Base-by-base conservation (phyloP, 23 red algal species). In the Chondrus crispus region DNA sequence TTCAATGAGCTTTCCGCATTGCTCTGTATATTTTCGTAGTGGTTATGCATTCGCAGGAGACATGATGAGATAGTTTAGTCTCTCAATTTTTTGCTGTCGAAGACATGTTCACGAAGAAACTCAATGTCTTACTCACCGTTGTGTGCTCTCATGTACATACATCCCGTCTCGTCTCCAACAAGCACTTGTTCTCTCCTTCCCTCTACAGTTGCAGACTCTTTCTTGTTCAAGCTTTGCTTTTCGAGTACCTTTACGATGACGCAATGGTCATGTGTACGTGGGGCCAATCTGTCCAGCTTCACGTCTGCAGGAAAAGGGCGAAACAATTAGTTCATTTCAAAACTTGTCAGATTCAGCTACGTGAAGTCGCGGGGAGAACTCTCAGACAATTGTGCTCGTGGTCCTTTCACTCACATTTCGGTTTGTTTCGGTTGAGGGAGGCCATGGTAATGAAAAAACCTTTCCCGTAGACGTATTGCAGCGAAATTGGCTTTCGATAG, bases 251-350 rank as follows among this genome's bases (percentile, higher is more conserved):
- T 77, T 7, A 77, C 71, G 20, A 77, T 20, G 19, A 77, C 38
- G 71, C 43, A 39, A 10, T 16, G 37, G 38, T 77, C 71, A 40
- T 44, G 37, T 10, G 16, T 46, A 20, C 11, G n/a, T 35, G 71
- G 71, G 8, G 71, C 10, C 71, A 77, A 11, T 77, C 71, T 77
- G 44, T 77, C 6, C 29, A 77, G 71, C 43, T 77, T 77, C 29
- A 77, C 71, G 43, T 77, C 71, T 77, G 60, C 26, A 66, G 60
- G 35, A 6, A 19, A 6, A 32, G 18, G 0, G 18, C 9, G 60
- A 32, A n/a, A n/a, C n/a, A n/a, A n/a, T n/a, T n/a, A n/a, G n/a
- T n/a, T n/a, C n/a, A n/a, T n/a, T n/a, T n/a, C n/a, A n/a, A n/a
- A n/a, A n/a, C n/a, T n/a, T n/a, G n/a, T n/a, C n/a, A n/a, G n/a